Evolutionary conservation across 2,329 filamentous ascomycete species (phyloP).

Genomic region (Myriosclerotinia scirpicola): DNA sequence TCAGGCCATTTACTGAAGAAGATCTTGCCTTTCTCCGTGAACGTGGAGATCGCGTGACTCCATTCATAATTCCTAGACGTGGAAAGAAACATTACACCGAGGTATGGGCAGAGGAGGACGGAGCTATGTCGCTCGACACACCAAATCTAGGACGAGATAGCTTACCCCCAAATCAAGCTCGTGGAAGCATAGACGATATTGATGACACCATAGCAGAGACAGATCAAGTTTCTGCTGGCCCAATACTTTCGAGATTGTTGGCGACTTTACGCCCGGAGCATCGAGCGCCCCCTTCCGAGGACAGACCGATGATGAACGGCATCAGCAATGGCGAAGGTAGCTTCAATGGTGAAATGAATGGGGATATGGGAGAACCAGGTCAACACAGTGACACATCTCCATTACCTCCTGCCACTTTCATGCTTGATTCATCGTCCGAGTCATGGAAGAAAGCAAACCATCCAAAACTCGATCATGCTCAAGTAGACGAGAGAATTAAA

Average conservation of each 20-base stretch:
- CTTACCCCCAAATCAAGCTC: conserved; percentile 75
- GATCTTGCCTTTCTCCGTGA: conserved; percentile 92
- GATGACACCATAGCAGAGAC: conserved; percentile 84
- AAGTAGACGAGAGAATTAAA: conserved; percentile 87
- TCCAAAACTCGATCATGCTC: conserved; percentile 76
- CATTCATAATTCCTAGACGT: conserved; percentile 83
- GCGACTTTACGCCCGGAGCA: conserved; percentile 78
- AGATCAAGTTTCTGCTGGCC: conserved; percentile 84
- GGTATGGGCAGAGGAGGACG: conserved; percentile 93
- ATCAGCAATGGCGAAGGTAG: conserved; percentile 50
- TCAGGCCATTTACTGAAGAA: conserved; percentile 85
- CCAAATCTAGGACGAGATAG: conserved; percentile 62
- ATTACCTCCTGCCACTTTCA: conserved; percentile 70
- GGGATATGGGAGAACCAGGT: conserved; percentile 36
- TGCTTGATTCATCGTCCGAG: conserved; percentile 74
- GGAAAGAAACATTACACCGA: conserved; percentile 86
- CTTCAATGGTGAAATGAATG: conserved; percentile 48
- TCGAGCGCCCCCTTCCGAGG: conserved; percentile 56
- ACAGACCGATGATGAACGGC: conserved; percentile 55
- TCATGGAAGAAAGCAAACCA: conserved; percentile 77
- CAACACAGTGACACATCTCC: conserved; percentile 35
- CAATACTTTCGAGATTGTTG: conserved; percentile 78
- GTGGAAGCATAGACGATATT: conserved; percentile 83
- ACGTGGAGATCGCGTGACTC: conserved; percentile 76
- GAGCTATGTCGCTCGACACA: conserved; percentile 70